A percentile compares a stretch with the other conserved stretches of the same genome.
These are phyloP conservation scores for Aspergillus viridinutans DNA, from an alignment of 2,329 filamentous ascomycete genomes.

Conservation along the genomic window DNA sequence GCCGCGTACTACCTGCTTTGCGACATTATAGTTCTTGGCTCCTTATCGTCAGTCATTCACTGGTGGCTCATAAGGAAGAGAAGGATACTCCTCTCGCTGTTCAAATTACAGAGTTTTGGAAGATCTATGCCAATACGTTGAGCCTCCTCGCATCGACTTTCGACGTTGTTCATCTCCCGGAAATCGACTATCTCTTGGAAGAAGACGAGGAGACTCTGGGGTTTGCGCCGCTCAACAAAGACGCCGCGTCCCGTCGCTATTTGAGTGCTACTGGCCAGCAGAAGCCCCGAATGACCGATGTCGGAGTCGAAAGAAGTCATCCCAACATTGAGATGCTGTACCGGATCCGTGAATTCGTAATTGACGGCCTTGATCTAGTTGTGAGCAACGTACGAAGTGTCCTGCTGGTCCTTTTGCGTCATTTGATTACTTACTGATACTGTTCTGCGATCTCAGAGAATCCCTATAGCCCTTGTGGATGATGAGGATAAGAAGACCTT, in stretches of 20 bases:
- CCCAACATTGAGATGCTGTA: constrained; percentile 64
- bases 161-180: constrained; percentile 52
- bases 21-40: constrained; percentile 68
- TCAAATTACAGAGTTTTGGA: constrained; percentile 61
- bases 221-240: constrained; percentile 57
- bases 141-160: constrained; percentile 58
- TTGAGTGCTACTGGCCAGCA: constrained; percentile 39
- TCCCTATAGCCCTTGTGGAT: constrained; percentile 47
- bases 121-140: constrained; percentile 59
- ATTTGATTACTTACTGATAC: constrained; percentile 14
- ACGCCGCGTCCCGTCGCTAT: constrained; percentile 51
- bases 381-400: constrained; percentile 40
- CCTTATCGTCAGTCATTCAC: constrained; percentile 50
- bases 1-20: constrained; percentile 59
- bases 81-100: constrained; percentile 53
- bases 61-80: constrained; percentile 48
- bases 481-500: constrained; percentile 45
- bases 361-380: constrained; percentile 58
- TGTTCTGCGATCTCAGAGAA: constrained; percentile 31
- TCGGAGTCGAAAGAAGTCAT: constrained; percentile 49
- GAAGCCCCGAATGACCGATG: constrained; percentile 53
- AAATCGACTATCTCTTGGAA: constrained; percentile 60
- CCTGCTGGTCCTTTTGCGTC: constrained; percentile 2
- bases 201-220: constrained; percentile 65
- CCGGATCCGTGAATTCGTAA: constrained; percentile 59